Evolutionary conservation across 2,329 filamentous ascomycete genomes (phyloP).

Genomic region (Stemphylium vesicarium): DNA sequence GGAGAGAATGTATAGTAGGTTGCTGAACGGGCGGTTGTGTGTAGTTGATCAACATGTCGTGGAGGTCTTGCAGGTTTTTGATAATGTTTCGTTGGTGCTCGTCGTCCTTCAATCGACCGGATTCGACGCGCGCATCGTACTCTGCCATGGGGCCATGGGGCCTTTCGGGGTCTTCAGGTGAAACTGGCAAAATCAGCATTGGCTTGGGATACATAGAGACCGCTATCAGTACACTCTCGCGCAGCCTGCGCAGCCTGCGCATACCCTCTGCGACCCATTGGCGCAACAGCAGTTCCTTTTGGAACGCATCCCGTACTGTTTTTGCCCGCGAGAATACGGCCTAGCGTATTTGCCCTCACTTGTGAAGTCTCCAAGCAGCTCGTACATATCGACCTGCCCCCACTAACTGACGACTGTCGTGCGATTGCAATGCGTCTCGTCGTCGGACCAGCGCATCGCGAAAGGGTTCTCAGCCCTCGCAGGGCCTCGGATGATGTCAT

Average conservation of each 20-base stretch:
- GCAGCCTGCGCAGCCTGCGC: slow-evolving; percentile 30
- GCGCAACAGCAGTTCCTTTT: slow-evolving; percentile 8
- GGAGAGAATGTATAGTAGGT: slow-evolving; percentile 75
- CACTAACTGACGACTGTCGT: slow-evolving; percentile 1
- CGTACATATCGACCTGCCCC: slow-evolving; percentile 35
- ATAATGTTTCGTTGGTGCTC: slow-evolving; percentile 92
- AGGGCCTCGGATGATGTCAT: slow-evolving; percentile 48
- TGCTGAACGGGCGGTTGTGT: slow-evolving; percentile 74
- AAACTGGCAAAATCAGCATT: slow-evolving; percentile 22
- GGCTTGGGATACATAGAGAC: neutral
- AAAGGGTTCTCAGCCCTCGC: slow-evolving; percentile 35
- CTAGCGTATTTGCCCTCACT: slow-evolving; percentile 11
- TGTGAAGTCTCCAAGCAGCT: slow-evolving; percentile 30
- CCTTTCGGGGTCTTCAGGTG: slow-evolving; percentile 15
- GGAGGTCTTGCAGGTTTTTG: slow-evolving; percentile 84
- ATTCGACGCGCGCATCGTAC: slow-evolving; percentile 81
- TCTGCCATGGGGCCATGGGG: slow-evolving; percentile 76
- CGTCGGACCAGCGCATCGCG: slow-evolving; percentile 30
- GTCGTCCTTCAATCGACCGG: slow-evolving; percentile 80
- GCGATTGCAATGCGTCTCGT: slow-evolving; percentile 14
- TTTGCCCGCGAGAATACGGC: slow-evolving; percentile 9
- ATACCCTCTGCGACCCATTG: slow-evolving; percentile 31
- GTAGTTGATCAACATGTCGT: slow-evolving; percentile 81
- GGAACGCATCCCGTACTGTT: slow-evolving; percentile 8
- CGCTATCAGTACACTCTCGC: slow-evolving; percentile 27